Evolutionary conservation across 2,329 filamentous ascomycete species (phyloP).

Genomic region (Claviceps arundinis): DNA sequence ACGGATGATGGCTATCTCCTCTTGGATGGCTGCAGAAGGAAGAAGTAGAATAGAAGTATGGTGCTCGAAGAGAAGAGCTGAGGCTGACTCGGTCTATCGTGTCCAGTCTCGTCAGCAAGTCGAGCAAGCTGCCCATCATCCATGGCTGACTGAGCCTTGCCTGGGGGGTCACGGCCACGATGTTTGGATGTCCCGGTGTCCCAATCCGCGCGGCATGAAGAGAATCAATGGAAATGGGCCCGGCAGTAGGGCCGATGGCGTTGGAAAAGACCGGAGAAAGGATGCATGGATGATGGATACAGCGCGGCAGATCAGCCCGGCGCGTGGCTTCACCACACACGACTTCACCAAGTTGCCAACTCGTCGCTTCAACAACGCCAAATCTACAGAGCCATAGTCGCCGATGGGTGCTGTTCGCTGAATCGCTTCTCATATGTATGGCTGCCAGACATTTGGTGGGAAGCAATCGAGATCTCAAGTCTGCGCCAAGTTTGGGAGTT

Average conservation of each 20-base stretch:
- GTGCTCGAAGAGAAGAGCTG: not conserved
- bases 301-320: too few species aligned
- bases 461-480: too few species aligned
- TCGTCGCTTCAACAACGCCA: too few species aligned
- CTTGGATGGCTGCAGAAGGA: not conserved
- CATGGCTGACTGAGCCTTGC: not conserved
- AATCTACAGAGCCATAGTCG: too few species aligned
- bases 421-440: too few species aligned
- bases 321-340: too few species aligned
- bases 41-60: not conserved
- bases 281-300: too few species aligned
- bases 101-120: not conserved
- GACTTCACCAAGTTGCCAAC: too few species aligned
- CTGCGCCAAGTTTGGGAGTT: too few species aligned
- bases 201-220: not conserved
- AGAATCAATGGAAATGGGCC: not conserved
- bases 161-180: not conserved
- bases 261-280: not conserved
- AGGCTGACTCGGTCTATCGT: not conserved
- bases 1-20: not conserved
- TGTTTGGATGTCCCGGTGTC: not conserved
- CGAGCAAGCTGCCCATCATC: not conserved
- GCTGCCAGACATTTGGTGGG: too few species aligned
- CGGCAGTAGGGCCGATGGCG: not conserved
- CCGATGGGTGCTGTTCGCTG: too few species aligned